Evolutionary conservation across 2,329 filamentous ascomycete genomes (phyloP), one percentile per base, ranked within the genome.

Genomic region (Fusarium praegraminearum): DNA sequence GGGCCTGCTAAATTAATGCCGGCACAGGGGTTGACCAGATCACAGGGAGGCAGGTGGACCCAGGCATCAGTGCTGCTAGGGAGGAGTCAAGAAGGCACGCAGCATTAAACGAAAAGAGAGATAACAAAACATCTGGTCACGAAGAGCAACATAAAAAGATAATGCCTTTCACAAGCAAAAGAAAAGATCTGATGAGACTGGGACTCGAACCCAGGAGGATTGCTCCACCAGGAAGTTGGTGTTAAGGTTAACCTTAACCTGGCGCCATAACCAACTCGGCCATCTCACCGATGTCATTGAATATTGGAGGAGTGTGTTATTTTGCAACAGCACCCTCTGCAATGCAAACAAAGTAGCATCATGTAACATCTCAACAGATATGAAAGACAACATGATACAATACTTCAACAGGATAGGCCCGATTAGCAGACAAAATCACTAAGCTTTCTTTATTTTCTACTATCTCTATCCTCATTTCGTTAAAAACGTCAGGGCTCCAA

Each of bases 201-300:
- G 76, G 75, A 77, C 75, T 78, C 72, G 76, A 77, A 77, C 76
- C 76, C 76, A 77, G 75, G 75, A 77, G 75, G 75, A 77, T 77
- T 77, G 73, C 75, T 77, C 75, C 75, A 77, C 61, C 74, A 77
- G 75, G 76, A 77, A 69, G 50, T 40, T 45, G 58, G 50, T 71
- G 67, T 73, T 71, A 72, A 76, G 73, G 71, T 71, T 74, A 20
- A 70, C 76, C 76, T 78, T 77, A 78, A 77, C 76, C 75, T 77
- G 74, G 65, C 76, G 76, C 76, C 76, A 77, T 78, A 76, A 78
- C 76, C 76, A 77, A 76, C 76, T 77, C 76, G 76, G 76, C 76
- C 76, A 77, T 77, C 76, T 77, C 70, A 76, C 75, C 75, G 52
- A 64, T 26, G 22, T 43, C 4, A 43, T 15, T 13, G 36, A 12